Evolutionary conservation across 2,329 filamentous ascomycete genomes (phyloP).

Genomic region (Diaporthe amygdali): DNA sequence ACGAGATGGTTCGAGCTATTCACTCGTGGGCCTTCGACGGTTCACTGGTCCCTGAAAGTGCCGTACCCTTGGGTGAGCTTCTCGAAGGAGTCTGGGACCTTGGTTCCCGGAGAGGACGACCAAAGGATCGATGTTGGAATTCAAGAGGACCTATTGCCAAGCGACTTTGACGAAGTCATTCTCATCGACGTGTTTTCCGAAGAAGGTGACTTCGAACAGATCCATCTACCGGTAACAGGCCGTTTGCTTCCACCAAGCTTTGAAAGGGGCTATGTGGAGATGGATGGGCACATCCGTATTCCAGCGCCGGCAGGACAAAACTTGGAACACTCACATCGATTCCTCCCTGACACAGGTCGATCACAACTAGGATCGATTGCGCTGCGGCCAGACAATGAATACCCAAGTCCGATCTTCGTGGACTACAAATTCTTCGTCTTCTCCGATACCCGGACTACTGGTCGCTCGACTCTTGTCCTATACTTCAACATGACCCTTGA

Average conservation of each 20-base stretch:
- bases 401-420: neutral
- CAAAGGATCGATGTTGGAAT: slow-evolving; percentile 50
- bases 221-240: slow-evolving; percentile 29
- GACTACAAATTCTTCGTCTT: slow-evolving; percentile 19
- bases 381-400: neutral
- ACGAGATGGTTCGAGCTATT: slow-evolving; percentile 51
- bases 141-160: slow-evolving; percentile 49
- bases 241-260: slow-evolving; percentile 41
- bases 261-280: slow-evolving; percentile 52
- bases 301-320: slow-evolving; percentile 36
- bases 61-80: slow-evolving; percentile 53
- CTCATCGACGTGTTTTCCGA: slow-evolving; percentile 39
- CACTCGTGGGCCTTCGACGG: slow-evolving; percentile 39
- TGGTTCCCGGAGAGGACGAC: slow-evolving; percentile 45
- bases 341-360: slow-evolving; percentile 45
- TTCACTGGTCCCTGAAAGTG: slow-evolving; percentile 53
- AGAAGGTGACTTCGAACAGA: slow-evolving; percentile 43
- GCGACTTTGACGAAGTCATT: slow-evolving; percentile 34
- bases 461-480: slow-evolving; percentile 38
- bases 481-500: slow-evolving; percentile 43
- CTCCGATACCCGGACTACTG: neutral
- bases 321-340: slow-evolving; percentile 34
- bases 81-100: slow-evolving; percentile 41
- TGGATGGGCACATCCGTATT: slow-evolving; percentile 43
- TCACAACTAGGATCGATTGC: slow-evolving; percentile 46